phyloP scores from a whole-genome alignment of 768 basidiomycete genomes.

The Imleria badia region DNA sequence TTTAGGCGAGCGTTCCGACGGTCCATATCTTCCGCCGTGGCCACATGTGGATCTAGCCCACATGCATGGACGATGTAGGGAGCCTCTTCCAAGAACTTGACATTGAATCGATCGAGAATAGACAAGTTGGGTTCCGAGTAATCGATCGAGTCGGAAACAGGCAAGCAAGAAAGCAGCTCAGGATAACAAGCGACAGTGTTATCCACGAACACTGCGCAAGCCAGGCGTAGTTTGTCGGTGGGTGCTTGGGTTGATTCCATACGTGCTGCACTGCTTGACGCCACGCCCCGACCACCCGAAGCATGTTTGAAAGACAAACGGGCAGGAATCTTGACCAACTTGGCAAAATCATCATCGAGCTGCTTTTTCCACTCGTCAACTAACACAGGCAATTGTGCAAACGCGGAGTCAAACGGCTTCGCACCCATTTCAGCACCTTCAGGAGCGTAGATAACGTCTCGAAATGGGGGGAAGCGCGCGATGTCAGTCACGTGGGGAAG shows the following conservation, averaged over 20 bases:
- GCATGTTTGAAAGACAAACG: background rate
- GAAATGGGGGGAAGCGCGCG: background rate
- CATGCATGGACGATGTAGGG: background rate
- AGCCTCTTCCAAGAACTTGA: background rate
- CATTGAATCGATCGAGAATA: background rate
- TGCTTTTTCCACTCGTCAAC: constrained; percentile 2
- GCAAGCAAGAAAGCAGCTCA: background rate
- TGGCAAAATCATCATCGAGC: background rate
- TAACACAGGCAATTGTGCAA: background rate
- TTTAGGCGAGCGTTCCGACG: background rate
- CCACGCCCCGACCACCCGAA: too few species aligned
- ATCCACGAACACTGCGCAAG: background rate
- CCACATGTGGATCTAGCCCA: background rate
- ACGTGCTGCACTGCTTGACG: background rate
- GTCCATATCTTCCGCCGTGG: constrained; percentile 2
- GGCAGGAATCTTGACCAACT: background rate
- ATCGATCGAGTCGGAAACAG: fast-evolving
- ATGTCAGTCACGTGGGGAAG: constrained; percentile 3
- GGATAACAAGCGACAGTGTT: background rate
- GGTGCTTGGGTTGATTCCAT: background rate
- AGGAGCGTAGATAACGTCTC: background rate
- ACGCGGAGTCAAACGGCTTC: constrained; percentile 3
- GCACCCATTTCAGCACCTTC: background rate
- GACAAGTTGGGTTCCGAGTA: background rate
- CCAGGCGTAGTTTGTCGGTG: background rate